Conservation (phyloP, 2,329 filamentous ascomycete genomes). For the Xylariaceae sp. region DNA sequence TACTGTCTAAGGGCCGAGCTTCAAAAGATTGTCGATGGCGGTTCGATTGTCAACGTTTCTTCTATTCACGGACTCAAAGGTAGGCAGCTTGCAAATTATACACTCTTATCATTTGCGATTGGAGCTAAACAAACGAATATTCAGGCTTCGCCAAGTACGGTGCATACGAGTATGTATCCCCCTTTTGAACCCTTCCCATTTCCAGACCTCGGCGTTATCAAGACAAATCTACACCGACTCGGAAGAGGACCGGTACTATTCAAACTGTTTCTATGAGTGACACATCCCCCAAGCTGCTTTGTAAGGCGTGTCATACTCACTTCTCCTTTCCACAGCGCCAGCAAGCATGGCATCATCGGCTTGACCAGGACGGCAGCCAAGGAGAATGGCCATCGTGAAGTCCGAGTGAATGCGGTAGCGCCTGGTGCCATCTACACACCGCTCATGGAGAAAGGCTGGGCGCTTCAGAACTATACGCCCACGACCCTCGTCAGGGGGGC, state of each 20-base stretch:
- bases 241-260: neutral
- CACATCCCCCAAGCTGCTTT: neutral
- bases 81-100: slow-evolving; percentile 34
- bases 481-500: slow-evolving; percentile 31
- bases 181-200: neutral
- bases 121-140: slow-evolving; percentile 16
- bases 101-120: slow-evolving; percentile 16
- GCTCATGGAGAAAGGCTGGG: slow-evolving; percentile 42
- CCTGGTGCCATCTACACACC: slow-evolving; percentile 48
- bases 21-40: slow-evolving; percentile 41
- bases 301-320: slow-evolving; percentile 10
- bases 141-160: slow-evolving; percentile 38
- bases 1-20: slow-evolving; percentile 45
- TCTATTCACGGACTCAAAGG: slow-evolving; percentile 48
- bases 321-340: slow-evolving; percentile 13
- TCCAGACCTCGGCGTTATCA: neutral
- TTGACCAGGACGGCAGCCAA: slow-evolving; percentile 35
- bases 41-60: slow-evolving; percentile 55
- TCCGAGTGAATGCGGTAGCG: slow-evolving; percentile 44
- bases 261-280: neutral
- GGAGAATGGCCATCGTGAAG: slow-evolving; percentile 39
- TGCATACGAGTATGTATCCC: slow-evolving; percentile 32
- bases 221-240: neutral
- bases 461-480: slow-evolving; percentile 32
- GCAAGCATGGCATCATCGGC: slow-evolving; percentile 31